Evolutionary conservation across 805 yeast species (phyloP).

Genomic region (Yamadazyma kitorensis): DNA sequence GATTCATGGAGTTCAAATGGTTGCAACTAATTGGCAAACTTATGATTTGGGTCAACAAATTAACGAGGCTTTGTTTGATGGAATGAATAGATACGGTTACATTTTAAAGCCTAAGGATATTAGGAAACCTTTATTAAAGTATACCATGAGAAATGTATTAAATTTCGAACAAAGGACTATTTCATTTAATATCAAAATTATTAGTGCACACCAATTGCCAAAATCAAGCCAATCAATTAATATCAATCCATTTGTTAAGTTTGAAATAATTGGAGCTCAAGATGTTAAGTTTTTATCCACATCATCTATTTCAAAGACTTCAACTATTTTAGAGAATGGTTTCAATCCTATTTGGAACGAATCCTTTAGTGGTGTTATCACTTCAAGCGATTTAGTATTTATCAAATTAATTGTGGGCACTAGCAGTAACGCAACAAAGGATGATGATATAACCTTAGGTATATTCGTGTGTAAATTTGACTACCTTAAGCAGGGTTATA

Average conservation of each 20-base stretch:
- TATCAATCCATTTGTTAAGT: slow-evolving; percentile 59
- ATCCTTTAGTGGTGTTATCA: slow-evolving; percentile 40
- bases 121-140: slow-evolving; percentile 29
- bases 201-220: slow-evolving; percentile 87
- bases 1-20: slow-evolving; percentile 89
- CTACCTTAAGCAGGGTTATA: slow-evolving; percentile 72
- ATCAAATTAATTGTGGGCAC: slow-evolving; percentile 51
- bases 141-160: slow-evolving; percentile 7
- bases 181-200: slow-evolving; percentile 35
- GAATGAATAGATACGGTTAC: slow-evolving; percentile 65
- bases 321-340: slow-evolving; percentile 61
- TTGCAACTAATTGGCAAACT: slow-evolving; percentile 96
- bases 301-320: slow-evolving; percentile 17
- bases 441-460: slow-evolving; percentile 44
- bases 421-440: slow-evolving; percentile 31
- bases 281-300: slow-evolving; percentile 21
- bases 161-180: slow-evolving; percentile 6
- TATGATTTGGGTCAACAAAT: slow-evolving; percentile 86
- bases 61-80: slow-evolving; percentile 76
- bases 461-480: slow-evolving; percentile 56
- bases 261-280: slow-evolving; percentile 55
- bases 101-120: slow-evolving; percentile 66
- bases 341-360: slow-evolving; percentile 85
- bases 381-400: slow-evolving; percentile 51
- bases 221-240: slow-evolving; percentile 50